These are phyloP conservation scores for Hygrocybe punicea DNA, from an alignment of 768 basidiomycete species.

Conservation along the genomic window DNA sequence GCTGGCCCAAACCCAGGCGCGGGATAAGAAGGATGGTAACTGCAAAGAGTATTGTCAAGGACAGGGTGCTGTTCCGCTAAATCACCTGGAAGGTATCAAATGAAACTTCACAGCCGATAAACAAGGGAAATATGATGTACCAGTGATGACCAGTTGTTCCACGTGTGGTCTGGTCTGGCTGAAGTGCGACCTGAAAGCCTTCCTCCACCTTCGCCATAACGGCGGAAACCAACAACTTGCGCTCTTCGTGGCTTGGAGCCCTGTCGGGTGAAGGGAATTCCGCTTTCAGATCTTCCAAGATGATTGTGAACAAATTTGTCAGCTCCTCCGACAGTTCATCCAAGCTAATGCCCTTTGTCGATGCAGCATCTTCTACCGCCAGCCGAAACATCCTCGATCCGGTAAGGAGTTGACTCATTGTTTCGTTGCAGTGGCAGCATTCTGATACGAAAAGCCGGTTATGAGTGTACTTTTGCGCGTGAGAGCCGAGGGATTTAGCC, in stretches of 20 bases:
- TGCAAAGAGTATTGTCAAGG: slow-evolving; percentile 24
- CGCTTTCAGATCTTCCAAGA: slow-evolving; percentile 21
- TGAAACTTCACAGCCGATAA: neutral
- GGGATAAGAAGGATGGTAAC: slow-evolving; percentile 28
- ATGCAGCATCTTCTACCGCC: neutral
- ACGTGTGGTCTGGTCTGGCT: slow-evolving; percentile 22
- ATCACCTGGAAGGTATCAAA: slow-evolving; percentile 26
- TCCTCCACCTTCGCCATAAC: slow-evolving; percentile 26
- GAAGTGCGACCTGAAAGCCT: slow-evolving; percentile 20
- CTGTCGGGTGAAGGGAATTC: slow-evolving; percentile 33
- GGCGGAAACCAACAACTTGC: slow-evolving; percentile 16
- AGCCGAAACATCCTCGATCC: slow-evolving; percentile 14
- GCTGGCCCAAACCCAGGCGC: slow-evolving; percentile 35
- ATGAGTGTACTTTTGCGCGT: slow-evolving; percentile 14
- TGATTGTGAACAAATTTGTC: slow-evolving; percentile 14
- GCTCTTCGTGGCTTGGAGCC: slow-evolving; percentile 28
- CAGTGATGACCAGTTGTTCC: slow-evolving; percentile 20
- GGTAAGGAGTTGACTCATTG: slow-evolving; percentile 17
- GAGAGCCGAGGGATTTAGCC: slow-evolving; percentile 8
- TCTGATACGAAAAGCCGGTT: slow-evolving; percentile 14
- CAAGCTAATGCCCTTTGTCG: neutral
- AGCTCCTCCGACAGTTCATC: slow-evolving; percentile 18
- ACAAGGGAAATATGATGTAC: slow-evolving; percentile 9
- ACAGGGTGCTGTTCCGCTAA: slow-evolving; percentile 36
- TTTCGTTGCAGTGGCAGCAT: slow-evolving; percentile 20